These are phyloP conservation scores for Syzygium aqueum DNA, from an alignment of 345 rosid genomes.

Conservation along the genomic window DNA sequence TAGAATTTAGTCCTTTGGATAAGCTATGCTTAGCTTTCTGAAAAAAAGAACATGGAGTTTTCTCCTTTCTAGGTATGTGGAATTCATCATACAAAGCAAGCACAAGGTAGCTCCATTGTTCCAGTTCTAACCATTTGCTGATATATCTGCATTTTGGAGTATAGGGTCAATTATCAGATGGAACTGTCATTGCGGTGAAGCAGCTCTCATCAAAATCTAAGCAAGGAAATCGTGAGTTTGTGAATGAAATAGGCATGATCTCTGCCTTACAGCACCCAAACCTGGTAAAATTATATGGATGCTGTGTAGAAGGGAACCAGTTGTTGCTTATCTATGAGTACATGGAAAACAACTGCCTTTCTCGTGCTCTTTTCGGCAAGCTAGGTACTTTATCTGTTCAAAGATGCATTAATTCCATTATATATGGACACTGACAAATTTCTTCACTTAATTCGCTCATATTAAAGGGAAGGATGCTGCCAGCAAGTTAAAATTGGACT, in stretches of 20 bases:
- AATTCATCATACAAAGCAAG: neutral
- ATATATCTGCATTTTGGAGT: conserved; percentile 3
- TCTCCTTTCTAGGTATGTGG: neutral
- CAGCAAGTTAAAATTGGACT: conserved; percentile 45
- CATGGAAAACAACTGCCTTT: conserved; percentile 65
- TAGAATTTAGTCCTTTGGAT: neutral
- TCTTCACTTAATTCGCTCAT: neutral
- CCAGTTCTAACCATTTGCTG: neutral
- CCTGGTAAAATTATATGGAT: conserved; percentile 67
- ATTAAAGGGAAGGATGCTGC: conserved; percentile 40
- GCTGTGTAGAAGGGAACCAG: conserved; percentile 73
- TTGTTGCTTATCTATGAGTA: conserved; percentile 62
- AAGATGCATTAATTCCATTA: neutral
- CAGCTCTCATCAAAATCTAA: conserved; percentile 62
- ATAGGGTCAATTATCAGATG: conserved; percentile 62
- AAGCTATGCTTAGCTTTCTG: neutral
- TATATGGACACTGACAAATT: neutral
- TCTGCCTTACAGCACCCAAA: conserved; percentile 76
- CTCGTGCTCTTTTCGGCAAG: conserved; percentile 60
- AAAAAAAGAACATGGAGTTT: neutral
- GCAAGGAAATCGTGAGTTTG: conserved; percentile 73
- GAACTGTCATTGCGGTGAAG: conserved; percentile 64
- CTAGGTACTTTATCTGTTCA: neutral
- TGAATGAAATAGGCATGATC: conserved; percentile 71
- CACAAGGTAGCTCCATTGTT: neutral